Conservation (phyloP, 306 rosid species). For the Begonia loranthoides region DNA sequence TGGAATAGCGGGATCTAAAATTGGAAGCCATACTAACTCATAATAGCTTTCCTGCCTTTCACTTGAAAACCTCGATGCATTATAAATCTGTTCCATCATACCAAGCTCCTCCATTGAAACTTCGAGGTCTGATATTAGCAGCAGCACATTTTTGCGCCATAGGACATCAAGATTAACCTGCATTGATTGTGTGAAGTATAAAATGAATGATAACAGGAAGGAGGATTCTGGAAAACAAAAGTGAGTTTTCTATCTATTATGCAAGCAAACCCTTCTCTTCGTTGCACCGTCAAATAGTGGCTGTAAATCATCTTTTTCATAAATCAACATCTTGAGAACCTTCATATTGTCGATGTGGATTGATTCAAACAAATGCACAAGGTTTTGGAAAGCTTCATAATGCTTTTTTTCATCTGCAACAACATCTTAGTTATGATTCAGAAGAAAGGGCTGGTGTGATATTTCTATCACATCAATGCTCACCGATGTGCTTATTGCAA, state of each 20-base stretch:
- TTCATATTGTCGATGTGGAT: slow-evolving; percentile 43
- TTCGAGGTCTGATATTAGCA: slow-evolving; percentile 41
- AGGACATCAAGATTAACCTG: slow-evolving; percentile 51
- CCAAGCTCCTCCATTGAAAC: slow-evolving; percentile 31
- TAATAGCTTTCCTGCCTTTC: slow-evolving; percentile 21
- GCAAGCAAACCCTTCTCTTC: slow-evolving; percentile 34
- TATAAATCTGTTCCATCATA: slow-evolving; percentile 44
- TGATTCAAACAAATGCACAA: slow-evolving; percentile 18
- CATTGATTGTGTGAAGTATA: not conserved
- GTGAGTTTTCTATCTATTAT: not conserved
- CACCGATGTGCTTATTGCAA: slow-evolving; percentile 23
- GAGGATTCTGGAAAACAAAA: not conserved
- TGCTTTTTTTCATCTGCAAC: slow-evolving; percentile 33
- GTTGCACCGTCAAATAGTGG: slow-evolving; percentile 40
- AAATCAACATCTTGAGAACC: slow-evolving; percentile 38
- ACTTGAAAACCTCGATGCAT: slow-evolving; percentile 24
- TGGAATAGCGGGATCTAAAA: slow-evolving; percentile 15
- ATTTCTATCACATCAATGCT: not conserved
- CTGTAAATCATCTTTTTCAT: slow-evolving; percentile 28
- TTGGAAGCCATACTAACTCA: slow-evolving; percentile 50
- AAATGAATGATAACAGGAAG: not conserved
- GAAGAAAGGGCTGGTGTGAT: not conserved
- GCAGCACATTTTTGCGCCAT: slow-evolving; percentile 46
- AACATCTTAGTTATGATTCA: not conserved
- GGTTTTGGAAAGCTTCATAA: slow-evolving; percentile 27